These are phyloP conservation scores for Plenodomus biglobosus DNA, from an alignment of 2,329 filamentous ascomycete genomes.

Conservation along the genomic window DNA sequence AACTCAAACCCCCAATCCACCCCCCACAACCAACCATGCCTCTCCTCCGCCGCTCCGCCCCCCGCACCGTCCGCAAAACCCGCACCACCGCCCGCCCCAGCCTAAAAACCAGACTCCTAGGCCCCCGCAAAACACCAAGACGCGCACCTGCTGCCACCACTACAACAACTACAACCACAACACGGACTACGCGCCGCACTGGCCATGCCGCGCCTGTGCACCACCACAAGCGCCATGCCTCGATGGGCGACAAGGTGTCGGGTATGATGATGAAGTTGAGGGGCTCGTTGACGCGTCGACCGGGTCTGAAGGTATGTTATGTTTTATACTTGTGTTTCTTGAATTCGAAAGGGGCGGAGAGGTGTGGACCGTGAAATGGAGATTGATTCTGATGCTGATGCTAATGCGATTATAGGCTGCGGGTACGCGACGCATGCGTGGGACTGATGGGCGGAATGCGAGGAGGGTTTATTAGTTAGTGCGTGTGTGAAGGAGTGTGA, in stretches of 20 bases:
- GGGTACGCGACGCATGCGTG: conserved; percentile 71
- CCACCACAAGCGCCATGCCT: conserved; percentile 68
- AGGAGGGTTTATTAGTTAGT: conserved; percentile 35
- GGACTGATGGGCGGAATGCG: conserved; percentile 67
- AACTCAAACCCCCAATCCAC: conserved; percentile 5
- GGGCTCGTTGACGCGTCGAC: conserved; percentile 67
- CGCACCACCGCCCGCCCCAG: conserved; percentile 48
- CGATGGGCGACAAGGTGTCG: conserved; percentile 74
- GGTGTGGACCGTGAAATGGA: too few species aligned
- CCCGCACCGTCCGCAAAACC: conserved; percentile 20
- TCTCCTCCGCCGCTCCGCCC: conserved; percentile 27
- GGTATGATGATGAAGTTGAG: conserved; percentile 74
- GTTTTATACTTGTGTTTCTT: too few species aligned
- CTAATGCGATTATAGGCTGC: conserved; percentile 57
- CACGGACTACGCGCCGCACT: conserved; percentile 47
- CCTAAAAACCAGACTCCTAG: conserved; percentile 58
- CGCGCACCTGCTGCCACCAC: conserved; percentile 32
- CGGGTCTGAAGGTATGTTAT: conserved; percentile 67
- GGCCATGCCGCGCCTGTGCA: conserved; percentile 42
- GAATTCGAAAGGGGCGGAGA: too few species aligned
- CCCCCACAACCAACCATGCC: conserved; percentile 25
- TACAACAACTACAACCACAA: conserved; percentile 45
- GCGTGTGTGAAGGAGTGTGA: too few species aligned
- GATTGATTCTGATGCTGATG: neutral
- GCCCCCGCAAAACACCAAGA: conserved; percentile 45